Base-by-base conservation (phyloP, 2,329 filamentous ascomycete species). In the Pleomassaria siparia region DNA sequence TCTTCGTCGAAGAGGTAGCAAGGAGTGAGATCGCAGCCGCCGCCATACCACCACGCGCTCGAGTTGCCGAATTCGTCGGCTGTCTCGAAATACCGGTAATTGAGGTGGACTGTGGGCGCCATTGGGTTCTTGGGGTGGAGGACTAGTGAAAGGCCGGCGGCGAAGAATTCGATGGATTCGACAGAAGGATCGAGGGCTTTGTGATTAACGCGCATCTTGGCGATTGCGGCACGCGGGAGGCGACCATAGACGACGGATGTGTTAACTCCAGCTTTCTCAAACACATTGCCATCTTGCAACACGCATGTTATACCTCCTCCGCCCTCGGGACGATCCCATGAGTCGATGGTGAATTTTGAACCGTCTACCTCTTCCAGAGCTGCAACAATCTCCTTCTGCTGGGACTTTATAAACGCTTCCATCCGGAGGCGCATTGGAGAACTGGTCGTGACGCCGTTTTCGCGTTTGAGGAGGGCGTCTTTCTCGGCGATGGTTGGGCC, bases 81-180 rank as follows among this genome's bases (percentile, higher is more conserved):
- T 1, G 94, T 99, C 77, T 99, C 94, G 67, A 99, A 99, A 75
- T 99, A 99, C 47, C 94, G 85, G 78, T 97, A 97, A 78, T 99
- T 99, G 60, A 99, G 80, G 72, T 99, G 94, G 15, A 99, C 94
- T 0, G 94, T 99, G 0, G 94, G 94, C 7, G 92, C 92, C 87
- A 96, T 95, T 40, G 94, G 94, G 73, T 99, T 99, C 62, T 84
- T 81, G 2, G 94, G 94, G 71, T 99, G 94, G 43, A 97, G 78
- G 21, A 99, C 92, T 71, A 99, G 81, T 66, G 91, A 96, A 44
- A 99, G 78, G 4, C 94, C 94, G 1, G 92, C 88, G 16, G 92
- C 94, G 70, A 97, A 99, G 81, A 97, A 99, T 63, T 91, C 89
- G 51, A 99, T 78, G 35, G 85, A 88, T 41, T 96, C 87, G 30